Base-by-base conservation (phyloP, 1,284 basidiomycete species). In the Coniferiporia sulphurascens region DNA sequence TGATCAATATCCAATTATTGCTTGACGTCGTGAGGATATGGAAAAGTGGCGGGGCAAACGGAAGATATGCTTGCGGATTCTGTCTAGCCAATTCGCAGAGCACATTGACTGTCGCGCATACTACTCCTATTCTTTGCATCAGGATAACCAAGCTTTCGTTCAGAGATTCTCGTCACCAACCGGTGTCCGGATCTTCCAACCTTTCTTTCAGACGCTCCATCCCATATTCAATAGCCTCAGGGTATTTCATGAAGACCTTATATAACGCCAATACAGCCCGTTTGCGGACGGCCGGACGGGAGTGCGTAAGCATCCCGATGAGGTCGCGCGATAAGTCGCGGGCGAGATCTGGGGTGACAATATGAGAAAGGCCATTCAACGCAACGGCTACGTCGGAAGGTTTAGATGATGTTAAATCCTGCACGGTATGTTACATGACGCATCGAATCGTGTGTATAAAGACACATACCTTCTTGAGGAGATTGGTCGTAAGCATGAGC, bases 1-100 rank as follows among this genome's bases (percentile, higher is more conserved):
- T 99, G 76, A 99, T 99, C 60, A 99, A 79, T 91, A 98, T 96
- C 97, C 97, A 99, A 70, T 99, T 99, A 73, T 99, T 99, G 32
- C 89, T 91, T 34, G 93, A 94, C 0, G 88, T 93, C 0, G 94
- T 98, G 61, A 99, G 78, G n/a, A 98, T 81, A 65, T 91, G 90
- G 72, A 99, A 99, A 52, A 99, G 76, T 67, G 94, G 92, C 1
- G 97, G 97, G 2, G 96, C 95, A 35, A 98, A 74, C 2, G 84
- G 78, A 4, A 97, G 77, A 69, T 93, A 94, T 59, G 91, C 88
- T 64, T 77, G 76, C 5, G 94, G 92, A 60, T 87, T 86, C 57
- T 83, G 76, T 57, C 91, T 81, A 3, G 93, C 91, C 32, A 99
- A 81, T 75, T 99, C 97, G 72, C 95, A 97, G 13, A 99, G 78